Percentiles rank a stretch among this genome's conserved stretches.
Evolutionary conservation across 1,284 basidiomycete genomes (phyloP).

Genomic region (Porogramme epimiltina): DNA sequence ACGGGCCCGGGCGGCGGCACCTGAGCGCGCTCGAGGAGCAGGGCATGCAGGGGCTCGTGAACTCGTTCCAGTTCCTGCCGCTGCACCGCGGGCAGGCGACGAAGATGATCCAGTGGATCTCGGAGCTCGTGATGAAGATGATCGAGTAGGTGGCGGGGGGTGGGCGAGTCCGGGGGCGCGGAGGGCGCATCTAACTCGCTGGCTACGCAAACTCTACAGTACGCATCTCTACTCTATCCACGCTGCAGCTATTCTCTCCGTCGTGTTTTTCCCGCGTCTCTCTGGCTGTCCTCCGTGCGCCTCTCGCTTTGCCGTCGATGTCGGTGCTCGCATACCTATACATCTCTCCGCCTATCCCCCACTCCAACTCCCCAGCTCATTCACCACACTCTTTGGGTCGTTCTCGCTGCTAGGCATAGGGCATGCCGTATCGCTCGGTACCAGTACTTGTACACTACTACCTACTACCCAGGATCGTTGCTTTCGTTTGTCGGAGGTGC

Average conservation of each 20-base stretch:
- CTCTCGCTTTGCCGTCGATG: background rate
- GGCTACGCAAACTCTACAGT: slow-evolving; percentile 10
- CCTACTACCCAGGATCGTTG: too few relatives aligned
- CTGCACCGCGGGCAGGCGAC: slow-evolving; percentile 54
- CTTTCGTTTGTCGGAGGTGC: too few relatives aligned
- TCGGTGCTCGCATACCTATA: background rate
- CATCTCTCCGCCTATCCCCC: background rate
- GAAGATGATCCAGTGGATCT: slow-evolving; percentile 75
- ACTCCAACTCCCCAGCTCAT: background rate
- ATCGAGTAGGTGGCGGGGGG: slow-evolving; percentile 36
- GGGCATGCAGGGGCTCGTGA: slow-evolving; percentile 70
- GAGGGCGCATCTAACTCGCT: background rate
- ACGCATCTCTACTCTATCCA: slow-evolving; percentile 8
- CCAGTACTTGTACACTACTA: background rate
- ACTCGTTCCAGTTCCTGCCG: slow-evolving; percentile 68
- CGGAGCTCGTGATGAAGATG: slow-evolving; percentile 60
- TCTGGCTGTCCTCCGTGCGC: background rate
- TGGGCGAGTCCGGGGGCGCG: background rate
- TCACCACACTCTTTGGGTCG: background rate
- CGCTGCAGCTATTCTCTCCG: background rate
- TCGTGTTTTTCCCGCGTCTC: background rate
- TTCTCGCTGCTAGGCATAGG: background rate
- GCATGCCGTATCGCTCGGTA: background rate
- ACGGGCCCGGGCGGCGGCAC: slow-evolving; percentile 46
- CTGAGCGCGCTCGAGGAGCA: slow-evolving; percentile 65